Conservation (phyloP, 1,284 basidiomycete genomes). For the Ustilago crameri region DNA sequence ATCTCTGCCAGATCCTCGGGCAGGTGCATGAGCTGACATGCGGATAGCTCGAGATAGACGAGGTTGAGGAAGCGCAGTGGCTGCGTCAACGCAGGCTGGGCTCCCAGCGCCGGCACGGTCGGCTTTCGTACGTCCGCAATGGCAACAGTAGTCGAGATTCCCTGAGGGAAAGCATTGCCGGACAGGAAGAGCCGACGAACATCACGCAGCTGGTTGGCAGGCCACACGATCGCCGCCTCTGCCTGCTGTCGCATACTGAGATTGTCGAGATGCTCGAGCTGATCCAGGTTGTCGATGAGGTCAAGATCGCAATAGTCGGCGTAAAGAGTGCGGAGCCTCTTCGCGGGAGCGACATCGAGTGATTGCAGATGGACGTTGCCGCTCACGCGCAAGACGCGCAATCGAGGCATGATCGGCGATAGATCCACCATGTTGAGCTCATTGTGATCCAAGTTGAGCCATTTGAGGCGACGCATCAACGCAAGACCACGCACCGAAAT, state of each 20-base stretch:
- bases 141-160: constrained; percentile 17
- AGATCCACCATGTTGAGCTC: constrained; percentile 73
- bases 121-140: constrained; percentile 9
- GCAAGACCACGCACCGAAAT: constrained; percentile 43
- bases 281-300: constrained; percentile 71
- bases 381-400: constrained; percentile 84
- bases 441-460: constrained; percentile 85
- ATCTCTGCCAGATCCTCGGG: constrained; percentile 77
- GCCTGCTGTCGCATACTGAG: constrained; percentile 88
- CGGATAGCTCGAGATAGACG: constrained; percentile 90
- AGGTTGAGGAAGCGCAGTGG: constrained; percentile 78
- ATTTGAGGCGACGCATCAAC: constrained; percentile 73
- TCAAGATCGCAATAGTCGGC: constrained; percentile 85
- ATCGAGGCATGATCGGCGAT: constrained; percentile 45
- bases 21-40: constrained; percentile 82
- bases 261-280: constrained; percentile 82
- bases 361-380: constrained; percentile 77
- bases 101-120: constrained; percentile 3
- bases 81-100: constrained; percentile 11
- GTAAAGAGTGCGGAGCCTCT: constrained; percentile 87
- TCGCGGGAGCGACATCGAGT: constrained; percentile 77
- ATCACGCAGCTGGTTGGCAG: constrained; percentile 82
- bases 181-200: constrained; percentile 93
- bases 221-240: constrained; percentile 73
- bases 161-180: constrained; percentile 73